Conservation (phyloP, 1,284 basidiomycete species). For the Cryptococcus maquisensis region DNA sequence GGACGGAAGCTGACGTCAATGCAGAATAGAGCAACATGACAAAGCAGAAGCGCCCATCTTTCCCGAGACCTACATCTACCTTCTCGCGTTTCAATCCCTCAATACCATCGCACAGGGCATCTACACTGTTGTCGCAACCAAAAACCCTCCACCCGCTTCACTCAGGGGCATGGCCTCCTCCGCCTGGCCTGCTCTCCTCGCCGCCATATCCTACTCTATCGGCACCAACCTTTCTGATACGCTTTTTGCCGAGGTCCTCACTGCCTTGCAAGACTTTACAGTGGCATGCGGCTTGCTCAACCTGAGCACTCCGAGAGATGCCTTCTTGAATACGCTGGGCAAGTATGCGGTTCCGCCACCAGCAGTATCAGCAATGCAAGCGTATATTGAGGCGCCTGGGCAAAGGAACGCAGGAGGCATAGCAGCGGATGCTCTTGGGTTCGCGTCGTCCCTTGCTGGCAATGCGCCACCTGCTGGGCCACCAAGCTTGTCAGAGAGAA, state of each 20-base stretch:
- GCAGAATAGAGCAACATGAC: conserved; percentile 89
- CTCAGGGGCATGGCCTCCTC: conserved; percentile 72
- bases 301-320: conserved; percentile 81
- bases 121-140: conserved; percentile 56
- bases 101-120: conserved; percentile 85
- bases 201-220: conserved; percentile 81
- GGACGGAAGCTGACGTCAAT: not conserved
- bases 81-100: conserved; percentile 83
- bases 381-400: conserved; percentile 56
- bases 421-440: conserved; percentile 67
- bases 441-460: conserved; percentile 37
- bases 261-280: conserved; percentile 76
- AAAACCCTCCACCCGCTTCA: conserved; percentile 60
- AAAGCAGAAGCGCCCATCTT: conserved; percentile 90
- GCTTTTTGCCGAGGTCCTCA: conserved; percentile 65
- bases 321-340: conserved; percentile 79
- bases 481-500: conserved; percentile 77
- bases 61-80: conserved; percentile 87
- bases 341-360: conserved; percentile 83
- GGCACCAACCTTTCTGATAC: conserved; percentile 73
- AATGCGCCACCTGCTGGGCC: conserved; percentile 47
- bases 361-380: conserved; percentile 76
- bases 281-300: conserved; percentile 85
- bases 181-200: conserved; percentile 85
- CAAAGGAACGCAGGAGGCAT: conserved; percentile 51